These are phyloP conservation scores for Penicillium paradoxum DNA, from an alignment of 495 filamentous ascomycete genomes.

Conservation along the genomic window DNA sequence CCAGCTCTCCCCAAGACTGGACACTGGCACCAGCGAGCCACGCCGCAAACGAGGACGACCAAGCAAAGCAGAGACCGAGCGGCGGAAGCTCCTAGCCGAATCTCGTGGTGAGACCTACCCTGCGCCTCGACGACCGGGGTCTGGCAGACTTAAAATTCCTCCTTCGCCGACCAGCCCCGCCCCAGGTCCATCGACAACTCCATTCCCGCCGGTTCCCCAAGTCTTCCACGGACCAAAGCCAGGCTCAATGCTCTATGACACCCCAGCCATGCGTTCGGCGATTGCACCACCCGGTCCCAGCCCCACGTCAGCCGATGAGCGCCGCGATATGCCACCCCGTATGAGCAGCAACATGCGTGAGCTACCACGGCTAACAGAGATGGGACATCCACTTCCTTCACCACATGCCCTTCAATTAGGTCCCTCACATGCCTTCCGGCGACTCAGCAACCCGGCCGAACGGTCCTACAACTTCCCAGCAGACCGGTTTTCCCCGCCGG, in stretches of 20 bases:
- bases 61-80: slow-evolving; percentile 52
- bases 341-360: slow-evolving; percentile 29
- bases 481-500: slow-evolving; percentile 29
- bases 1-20: slow-evolving; percentile 35
- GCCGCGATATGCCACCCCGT: slow-evolving; percentile 19
- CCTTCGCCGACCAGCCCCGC: slow-evolving; percentile 34
- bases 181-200: background rate
- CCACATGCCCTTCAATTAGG: slow-evolving; percentile 32
- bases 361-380: slow-evolving; percentile 30
- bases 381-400: slow-evolving; percentile 31
- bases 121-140: slow-evolving; percentile 29
- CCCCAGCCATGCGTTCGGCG: slow-evolving; percentile 3
- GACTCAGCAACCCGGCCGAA: slow-evolving; percentile 19
- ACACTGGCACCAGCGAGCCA: slow-evolving; percentile 29
- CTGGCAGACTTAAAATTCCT: slow-evolving; percentile 29
- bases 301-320: slow-evolving; percentile 12
- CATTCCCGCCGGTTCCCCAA: slow-evolving; percentile 4
- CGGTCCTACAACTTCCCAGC: slow-evolving; percentile 15
- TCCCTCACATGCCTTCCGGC: slow-evolving; percentile 25
- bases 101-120: slow-evolving; percentile 48
- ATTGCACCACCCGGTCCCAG: slow-evolving; percentile 2
- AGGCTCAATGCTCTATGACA: slow-evolving; percentile 10
- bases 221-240: slow-evolving; percentile 1
- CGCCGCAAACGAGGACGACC: slow-evolving; percentile 58
- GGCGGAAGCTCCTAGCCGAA: slow-evolving; percentile 47